A percentile compares a stretch with the other conserved stretches of the same genome.
Conservation (phyloP, 2,329 filamentous ascomycete genomes). For the Arthrobotrys pseudoclavata region DNA sequence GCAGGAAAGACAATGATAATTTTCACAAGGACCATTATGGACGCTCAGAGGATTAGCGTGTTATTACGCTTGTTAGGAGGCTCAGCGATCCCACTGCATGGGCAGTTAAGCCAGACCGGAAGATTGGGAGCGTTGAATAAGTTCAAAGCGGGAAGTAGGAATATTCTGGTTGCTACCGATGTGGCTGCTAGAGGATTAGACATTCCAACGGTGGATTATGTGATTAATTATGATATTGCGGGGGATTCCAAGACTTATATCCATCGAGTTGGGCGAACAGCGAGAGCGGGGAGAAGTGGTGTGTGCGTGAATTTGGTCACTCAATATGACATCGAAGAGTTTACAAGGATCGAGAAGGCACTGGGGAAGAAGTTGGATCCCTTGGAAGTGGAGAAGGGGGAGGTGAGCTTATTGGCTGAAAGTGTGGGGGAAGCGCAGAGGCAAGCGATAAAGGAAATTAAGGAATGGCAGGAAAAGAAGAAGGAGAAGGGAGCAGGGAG, state of each 20-base stretch:
- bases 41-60: constrained; percentile 87
- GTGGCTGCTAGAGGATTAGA: constrained; percentile 94
- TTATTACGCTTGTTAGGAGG: constrained; percentile 87
- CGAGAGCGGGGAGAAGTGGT: constrained; percentile 89
- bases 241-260: constrained; percentile 94
- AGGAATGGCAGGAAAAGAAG: constrained; percentile 79
- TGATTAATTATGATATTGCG: constrained; percentile 87
- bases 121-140: constrained; percentile 91
- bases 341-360: constrained; percentile 83
- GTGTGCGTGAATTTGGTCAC: constrained; percentile 85
- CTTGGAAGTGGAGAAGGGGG: constrained; percentile 80
- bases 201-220: constrained; percentile 89
- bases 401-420: constrained; percentile 84
- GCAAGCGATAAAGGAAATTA: constrained; percentile 83
- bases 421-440: constrained; percentile 87
- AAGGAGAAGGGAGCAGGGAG: constrained; percentile 64
- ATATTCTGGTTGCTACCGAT: constrained; percentile 92
- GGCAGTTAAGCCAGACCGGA: constrained; percentile 87
- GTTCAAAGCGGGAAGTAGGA: constrained; percentile 82
- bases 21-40: constrained; percentile 91
- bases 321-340: constrained; percentile 88
- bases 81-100: constrained; percentile 90
- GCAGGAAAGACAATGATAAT: constrained; percentile 88
- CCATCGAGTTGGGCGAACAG: constrained; percentile 94
- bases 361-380: constrained; percentile 81